Evolutionary conservation across 352 stramenopile species (phyloP), one percentile per base, ranked within the genome.

Genomic region (Phytopythium helicoides): DNA sequence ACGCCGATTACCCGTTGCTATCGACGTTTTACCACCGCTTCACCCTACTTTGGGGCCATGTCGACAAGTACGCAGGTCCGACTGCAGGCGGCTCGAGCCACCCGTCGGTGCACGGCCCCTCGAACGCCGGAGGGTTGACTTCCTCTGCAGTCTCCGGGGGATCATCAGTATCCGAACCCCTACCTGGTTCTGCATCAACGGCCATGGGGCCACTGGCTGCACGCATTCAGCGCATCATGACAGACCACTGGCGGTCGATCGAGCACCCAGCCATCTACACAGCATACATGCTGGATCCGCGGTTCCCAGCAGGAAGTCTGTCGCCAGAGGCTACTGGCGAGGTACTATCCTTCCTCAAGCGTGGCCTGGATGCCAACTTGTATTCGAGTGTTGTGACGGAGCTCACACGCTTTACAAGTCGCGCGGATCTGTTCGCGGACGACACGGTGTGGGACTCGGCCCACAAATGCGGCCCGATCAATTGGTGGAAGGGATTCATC

Each of bases 401-500:
- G 60, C 64, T 91, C 47, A 87, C 76, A 36, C 68, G 75, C 26
- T 91, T 85, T 51, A 87, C 77, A 11, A 76, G 68, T 16, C 71
- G 69, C 28, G 66, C 64, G 23, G 77, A 73, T 7, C 62, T 91
- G 48, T 91, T 91, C 54, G 73, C 73, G 1, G 81, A 91, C 58
- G 81, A 91, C 38, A 65, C 80, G 8, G 76, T 91, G 36, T 88
- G 77, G 80, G 80, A 86, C 23, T 87, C 77, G 12, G 81, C 77
- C 3, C 75, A 86, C 25, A 84, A 89, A 33, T 86, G 76, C 58
- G 84, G 75, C 48, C 81, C 75, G 2, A 56, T 89, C 58, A 68
- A 86, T 47, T 91, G 77, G 77, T 91, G 77, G 77, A 89, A 87
- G 40, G 77, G 75, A n/a, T 89, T 91, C 33, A 88, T 91, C 59